These are phyloP conservation scores for Triangularia setosa DNA, from an alignment of 2,329 filamentous ascomycete species.

Conservation along the genomic window DNA sequence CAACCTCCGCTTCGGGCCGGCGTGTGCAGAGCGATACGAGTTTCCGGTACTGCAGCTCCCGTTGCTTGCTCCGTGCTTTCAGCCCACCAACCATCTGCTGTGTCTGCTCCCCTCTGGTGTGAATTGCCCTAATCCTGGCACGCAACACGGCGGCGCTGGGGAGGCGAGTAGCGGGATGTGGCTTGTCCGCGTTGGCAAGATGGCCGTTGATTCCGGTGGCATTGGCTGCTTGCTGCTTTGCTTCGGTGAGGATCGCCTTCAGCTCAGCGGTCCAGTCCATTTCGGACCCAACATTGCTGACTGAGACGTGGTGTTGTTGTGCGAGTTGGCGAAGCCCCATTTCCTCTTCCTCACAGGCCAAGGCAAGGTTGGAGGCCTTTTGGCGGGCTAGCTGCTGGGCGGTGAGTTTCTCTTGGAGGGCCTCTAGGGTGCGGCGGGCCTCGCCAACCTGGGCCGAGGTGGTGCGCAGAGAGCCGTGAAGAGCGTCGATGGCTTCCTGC, in stretches of 20 bases:
- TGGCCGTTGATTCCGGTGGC: conserved; percentile 27
- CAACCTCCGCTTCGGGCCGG: conserved; percentile 73
- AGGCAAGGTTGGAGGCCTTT: conserved; percentile 73
- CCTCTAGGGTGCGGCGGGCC: conserved; percentile 69
- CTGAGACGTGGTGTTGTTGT: conserved; percentile 33
- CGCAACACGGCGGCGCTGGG: conserved; percentile 60
- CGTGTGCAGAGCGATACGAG: conserved; percentile 85
- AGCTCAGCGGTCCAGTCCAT: conserved; percentile 46
- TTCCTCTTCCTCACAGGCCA: conserved; percentile 69
- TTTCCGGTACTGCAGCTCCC: conserved; percentile 82
- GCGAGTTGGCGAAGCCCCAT: conserved; percentile 47
- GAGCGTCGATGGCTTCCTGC: conserved; percentile 75
- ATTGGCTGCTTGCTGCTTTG: conserved; percentile 10
- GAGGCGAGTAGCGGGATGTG: conserved; percentile 35
- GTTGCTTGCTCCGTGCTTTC: conserved; percentile 73
- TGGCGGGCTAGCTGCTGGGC: conserved; percentile 63
- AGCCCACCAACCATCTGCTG: conserved; percentile 65
- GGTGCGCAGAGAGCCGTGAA: conserved; percentile 76
- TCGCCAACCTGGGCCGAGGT: conserved; percentile 75
- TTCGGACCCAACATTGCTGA: conserved; percentile 26
- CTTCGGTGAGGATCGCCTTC: conserved; percentile 40
- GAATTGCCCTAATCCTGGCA: conserved; percentile 67
- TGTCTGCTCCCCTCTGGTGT: conserved; percentile 63
- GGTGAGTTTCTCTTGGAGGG: conserved; percentile 61
- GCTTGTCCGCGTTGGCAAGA: conserved; percentile 14